Conservation (phyloP, 805 yeast species). For the Candida khao-thaluensis region DNA sequence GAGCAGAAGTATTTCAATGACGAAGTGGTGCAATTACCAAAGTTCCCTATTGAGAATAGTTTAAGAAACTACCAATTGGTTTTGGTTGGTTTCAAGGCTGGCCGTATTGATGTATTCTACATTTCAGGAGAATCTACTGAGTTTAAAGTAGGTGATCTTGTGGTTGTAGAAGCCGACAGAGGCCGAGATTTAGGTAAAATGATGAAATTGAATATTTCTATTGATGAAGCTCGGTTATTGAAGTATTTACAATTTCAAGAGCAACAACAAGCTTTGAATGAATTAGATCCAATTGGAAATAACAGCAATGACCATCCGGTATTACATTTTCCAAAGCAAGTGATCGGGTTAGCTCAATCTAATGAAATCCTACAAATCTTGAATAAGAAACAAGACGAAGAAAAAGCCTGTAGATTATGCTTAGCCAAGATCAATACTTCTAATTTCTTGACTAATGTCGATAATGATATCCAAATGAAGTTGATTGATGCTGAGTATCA, state of each 20-base stretch:
- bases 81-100: conserved; percentile 74
- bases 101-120: conserved; percentile 75
- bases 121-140: conserved; percentile 35
- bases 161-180: conserved; percentile 81
- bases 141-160: conserved; percentile 60
- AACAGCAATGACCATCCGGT: conserved; percentile 23
- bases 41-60: conserved; percentile 37
- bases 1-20: conserved; percentile 30
- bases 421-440: conserved; percentile 51
- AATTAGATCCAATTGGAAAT: conserved; percentile 15
- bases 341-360: conserved; percentile 60
- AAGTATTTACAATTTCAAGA: conserved; percentile 67
- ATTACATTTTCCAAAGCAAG: conserved; percentile 65
- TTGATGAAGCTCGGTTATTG: conserved; percentile 66
- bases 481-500: conserved; percentile 78
- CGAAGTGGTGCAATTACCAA: conserved; percentile 35
- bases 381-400: conserved; percentile 65
- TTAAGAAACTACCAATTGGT: conserved; percentile 44
- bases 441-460: conserved; percentile 3
- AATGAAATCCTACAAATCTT: conserved; percentile 59
- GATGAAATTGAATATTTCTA: conserved; percentile 53
- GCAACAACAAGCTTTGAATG: conserved; percentile 62
- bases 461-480: conserved; percentile 44
- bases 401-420: conserved; percentile 63
- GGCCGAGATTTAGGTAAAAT: conserved; percentile 76